Conservation (phyloP, 345 rosid genomes). For the Trapa bicornis region DNA sequence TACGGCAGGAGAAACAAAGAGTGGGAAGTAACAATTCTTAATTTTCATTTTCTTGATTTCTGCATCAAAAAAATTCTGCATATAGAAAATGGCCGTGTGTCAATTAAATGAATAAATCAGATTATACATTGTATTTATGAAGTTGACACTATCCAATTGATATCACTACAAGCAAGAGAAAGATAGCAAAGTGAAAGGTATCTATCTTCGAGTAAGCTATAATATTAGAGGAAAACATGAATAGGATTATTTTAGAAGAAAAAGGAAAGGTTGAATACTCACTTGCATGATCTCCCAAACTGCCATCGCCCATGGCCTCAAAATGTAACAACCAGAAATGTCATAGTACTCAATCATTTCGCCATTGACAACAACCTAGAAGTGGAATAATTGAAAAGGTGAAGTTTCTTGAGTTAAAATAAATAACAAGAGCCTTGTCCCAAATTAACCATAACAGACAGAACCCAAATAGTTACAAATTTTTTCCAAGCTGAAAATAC, state of each 20-base stretch:
- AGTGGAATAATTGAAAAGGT: not conserved
- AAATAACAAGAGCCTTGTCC: not conserved
- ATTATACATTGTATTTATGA: not conserved
- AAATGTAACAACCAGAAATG: slow-evolving; percentile 87
- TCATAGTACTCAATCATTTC: slow-evolving; percentile 97
- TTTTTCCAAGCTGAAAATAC: not conserved
- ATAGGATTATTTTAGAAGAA: not conserved
- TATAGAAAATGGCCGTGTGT: not conserved
- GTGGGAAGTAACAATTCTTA: slow-evolving; percentile 89
- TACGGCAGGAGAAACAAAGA: slow-evolving; percentile 79
- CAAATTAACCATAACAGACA: not conserved
- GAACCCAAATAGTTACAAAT: not conserved
- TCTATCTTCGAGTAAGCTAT: not conserved
- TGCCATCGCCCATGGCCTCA: slow-evolving; percentile 94
- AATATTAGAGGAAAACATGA: not conserved
- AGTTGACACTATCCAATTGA: not conserved
- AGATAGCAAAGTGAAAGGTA: not conserved
- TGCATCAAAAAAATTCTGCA: slow-evolving; percentile 78
- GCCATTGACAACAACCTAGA: slow-evolving; percentile 75
- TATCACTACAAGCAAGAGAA: not conserved
- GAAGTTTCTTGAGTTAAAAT: not conserved
- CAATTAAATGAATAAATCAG: not conserved
- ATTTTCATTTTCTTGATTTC: slow-evolving; percentile 90
- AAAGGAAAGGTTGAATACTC: slow-evolving; percentile 13
- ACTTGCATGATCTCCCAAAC: slow-evolving; percentile 95